Percentiles rank a stretch among this genome's conserved stretches.
phyloP scores from a whole-genome alignment of 2,329 filamentous ascomycete species.

The Pseudocercospora fuligena region DNA sequence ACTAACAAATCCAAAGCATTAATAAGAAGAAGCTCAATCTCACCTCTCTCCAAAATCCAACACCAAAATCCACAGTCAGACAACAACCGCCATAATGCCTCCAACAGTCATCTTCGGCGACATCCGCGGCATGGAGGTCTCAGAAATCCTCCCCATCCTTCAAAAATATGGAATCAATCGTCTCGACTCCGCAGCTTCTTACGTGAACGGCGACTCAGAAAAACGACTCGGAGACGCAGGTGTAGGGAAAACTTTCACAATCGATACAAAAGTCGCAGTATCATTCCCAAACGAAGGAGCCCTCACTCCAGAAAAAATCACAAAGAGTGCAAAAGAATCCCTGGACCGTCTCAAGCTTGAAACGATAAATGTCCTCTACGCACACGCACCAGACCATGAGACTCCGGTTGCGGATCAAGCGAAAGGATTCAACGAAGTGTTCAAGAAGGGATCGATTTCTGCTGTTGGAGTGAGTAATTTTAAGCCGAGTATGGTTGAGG shows the following conservation, averaged over 20 bases:
- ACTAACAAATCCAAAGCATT: background rate
- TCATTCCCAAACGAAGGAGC: constrained; percentile 22
- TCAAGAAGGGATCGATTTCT: constrained; percentile 52
- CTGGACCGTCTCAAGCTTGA: constrained; percentile 33
- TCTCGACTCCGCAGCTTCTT: constrained; percentile 46
- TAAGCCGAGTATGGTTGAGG: constrained; percentile 45
- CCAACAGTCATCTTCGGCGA: constrained; percentile 20
- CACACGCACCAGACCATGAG: constrained; percentile 52
- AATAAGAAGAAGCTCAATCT: background rate
- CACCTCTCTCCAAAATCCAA: background rate
- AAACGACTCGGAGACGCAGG: constrained; percentile 47
- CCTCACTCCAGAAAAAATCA: constrained; percentile 32
- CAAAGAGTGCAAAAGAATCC: constrained; percentile 30
- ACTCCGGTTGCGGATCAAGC: constrained; percentile 54
- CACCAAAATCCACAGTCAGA: background rate
- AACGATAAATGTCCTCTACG: constrained; percentile 45
- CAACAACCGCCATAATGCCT: background rate
- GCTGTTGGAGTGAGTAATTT: constrained; percentile 54
- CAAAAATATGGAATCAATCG: constrained; percentile 40
- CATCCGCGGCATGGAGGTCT: constrained; percentile 2
- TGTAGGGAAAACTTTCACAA: constrained; percentile 29
- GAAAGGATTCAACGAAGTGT: constrained; percentile 50
- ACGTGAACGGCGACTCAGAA: constrained; percentile 45
- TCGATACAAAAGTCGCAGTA: constrained; percentile 37
- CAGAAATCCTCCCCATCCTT: constrained; percentile 28